phyloP scores from a whole-genome alignment of 345 rosid species.

The Citrus australasica region DNA sequence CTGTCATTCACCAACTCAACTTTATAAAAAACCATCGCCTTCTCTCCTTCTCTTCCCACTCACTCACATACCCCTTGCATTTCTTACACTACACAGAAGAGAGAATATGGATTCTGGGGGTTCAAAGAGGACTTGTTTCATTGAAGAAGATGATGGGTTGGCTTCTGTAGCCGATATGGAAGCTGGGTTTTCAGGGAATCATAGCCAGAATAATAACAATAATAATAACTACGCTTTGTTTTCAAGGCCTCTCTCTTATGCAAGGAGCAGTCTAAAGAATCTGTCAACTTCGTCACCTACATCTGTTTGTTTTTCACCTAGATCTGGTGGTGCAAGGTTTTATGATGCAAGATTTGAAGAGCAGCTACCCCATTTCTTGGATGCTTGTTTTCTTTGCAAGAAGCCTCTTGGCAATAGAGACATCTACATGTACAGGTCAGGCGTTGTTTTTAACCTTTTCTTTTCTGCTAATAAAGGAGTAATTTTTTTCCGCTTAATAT shows the following conservation, averaged over 20 bases:
- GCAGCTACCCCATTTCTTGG: slow-evolving; percentile 62
- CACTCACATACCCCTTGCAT: neutral
- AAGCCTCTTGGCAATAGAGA: slow-evolving; percentile 61
- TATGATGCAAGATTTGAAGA: slow-evolving; percentile 64
- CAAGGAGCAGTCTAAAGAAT: slow-evolving; percentile 41
- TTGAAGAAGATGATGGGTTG: slow-evolving; percentile 49
- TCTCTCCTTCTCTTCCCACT: neutral
- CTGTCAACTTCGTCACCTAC: slow-evolving; percentile 12
- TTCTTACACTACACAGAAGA: too few relatives aligned
- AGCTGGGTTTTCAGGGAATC: slow-evolving; percentile 54
- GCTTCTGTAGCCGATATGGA: slow-evolving; percentile 62
- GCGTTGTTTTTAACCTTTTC: neutral
- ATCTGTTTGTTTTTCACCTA: slow-evolving; percentile 43
- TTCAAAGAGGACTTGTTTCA: slow-evolving; percentile 41
- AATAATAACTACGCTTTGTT: slow-evolving; percentile 18
- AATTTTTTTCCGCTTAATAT: neutral
- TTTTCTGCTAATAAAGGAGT: neutral
- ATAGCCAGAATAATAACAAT: neutral
- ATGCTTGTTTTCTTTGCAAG: slow-evolving; percentile 68
- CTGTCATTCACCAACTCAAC: neutral
- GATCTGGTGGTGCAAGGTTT: slow-evolving; percentile 48
- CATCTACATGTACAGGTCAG: slow-evolving; percentile 84
- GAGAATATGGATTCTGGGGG: slow-evolving; percentile 13
- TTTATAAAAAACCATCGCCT: slow-evolving; percentile 3
- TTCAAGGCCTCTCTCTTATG: slow-evolving; percentile 36